Evolutionary conservation across 2,329 filamentous ascomycete species (phyloP), one percentile per base, ranked within the genome.

Genomic region (Trichoderma semiorbis): DNA sequence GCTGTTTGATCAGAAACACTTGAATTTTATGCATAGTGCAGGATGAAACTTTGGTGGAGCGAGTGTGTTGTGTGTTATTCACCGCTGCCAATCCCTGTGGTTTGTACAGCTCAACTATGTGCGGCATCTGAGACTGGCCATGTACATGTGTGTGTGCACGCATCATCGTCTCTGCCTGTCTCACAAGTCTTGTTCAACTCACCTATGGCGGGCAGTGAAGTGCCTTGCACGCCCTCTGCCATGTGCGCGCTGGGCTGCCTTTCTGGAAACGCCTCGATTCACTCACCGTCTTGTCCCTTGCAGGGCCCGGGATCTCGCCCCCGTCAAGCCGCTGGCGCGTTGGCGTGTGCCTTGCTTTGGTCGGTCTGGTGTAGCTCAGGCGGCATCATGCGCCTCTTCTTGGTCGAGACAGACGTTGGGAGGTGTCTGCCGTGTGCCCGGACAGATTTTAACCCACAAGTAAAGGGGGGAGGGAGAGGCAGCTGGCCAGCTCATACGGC

Each of bases 291-390:
- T 55, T 65, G 53, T 69, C 62, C 26, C 60, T 65, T 72, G 71
- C 66, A 72, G 71, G 36, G 8, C 60, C 65, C 65, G 50, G 57
- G 50, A 69, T 60, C 60, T 69, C 43, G 24, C 36, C 58, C 64
- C 57, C 66, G 55, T 72, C 57, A 60, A 60, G 34, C 39, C 68
- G 68, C 36, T 58, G 39, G 39, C 39, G 47, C 68, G 34, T 58
- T 64, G 68, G 47, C 47, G 47, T 70, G 68, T 70, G 68, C 60
- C 60, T 64, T 70, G 68, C 60, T 69, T 69, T 69, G 39, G 57
- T 24, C 11, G 26, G 57, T 14, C 5, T 70, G 32, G 66, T 62
- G 66, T 62, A 61, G 34, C 66, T 62, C 39, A 53, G 26, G 3
- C 28, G 53, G 55, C 55, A 61, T 28, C 36, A 61, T 43, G 66